Base-by-base conservation (phyloP, 2,329 filamentous ascomycete species). In the Sarocladium brachiariae region DNA sequence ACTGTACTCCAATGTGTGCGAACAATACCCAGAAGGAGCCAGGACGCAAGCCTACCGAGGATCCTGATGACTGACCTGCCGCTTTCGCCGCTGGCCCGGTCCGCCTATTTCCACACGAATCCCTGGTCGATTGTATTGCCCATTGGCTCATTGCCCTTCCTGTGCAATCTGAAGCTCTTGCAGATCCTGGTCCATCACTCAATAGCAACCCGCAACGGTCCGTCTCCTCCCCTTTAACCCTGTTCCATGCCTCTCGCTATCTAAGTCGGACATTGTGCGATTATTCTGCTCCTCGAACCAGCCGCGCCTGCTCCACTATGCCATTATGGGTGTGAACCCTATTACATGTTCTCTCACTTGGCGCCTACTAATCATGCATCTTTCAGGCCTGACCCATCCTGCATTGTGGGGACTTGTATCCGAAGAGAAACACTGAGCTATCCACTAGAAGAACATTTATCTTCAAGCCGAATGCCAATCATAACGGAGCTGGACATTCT, bases 321-420 rank as follows among this genome's bases (percentile, higher is more conserved):
- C 27, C 43, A 39, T 8, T 47, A 13, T 25, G 33, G 27, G 27
- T 25, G 33, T 47, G 43, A 25, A 31, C 43, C 43, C 43, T 47
- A n/a, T n/a, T n/a, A 31, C 43, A 33, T 47, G 25, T 16, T 31
- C 27, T 47, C 16, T 33, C 9, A 9, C 43, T 47, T 47, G 43
- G 43, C 43, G 43, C 21, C 43, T 47, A 16, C 43, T 47, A 47
- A 47, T 47, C 43, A 47, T 47, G 43, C 43, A 47, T 33, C 43
- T 47, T 47, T 47, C 43, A 47, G 43, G 43, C 11, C 43, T 47
- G 43, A 47, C 43, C 43, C 43, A 47, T 47, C 27, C 39, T 43
- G 10, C 14, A n/a, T 16, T 14, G 39, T 11, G n/a, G 16, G 19
- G 37, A n/a, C n/a, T n/a, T n/a, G n/a, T n/a, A n/a, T n/a, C n/a